phyloP scores from a whole-genome alignment of 2,329 filamentous ascomycete genomes.

The Penicillium occitanis region DNA sequence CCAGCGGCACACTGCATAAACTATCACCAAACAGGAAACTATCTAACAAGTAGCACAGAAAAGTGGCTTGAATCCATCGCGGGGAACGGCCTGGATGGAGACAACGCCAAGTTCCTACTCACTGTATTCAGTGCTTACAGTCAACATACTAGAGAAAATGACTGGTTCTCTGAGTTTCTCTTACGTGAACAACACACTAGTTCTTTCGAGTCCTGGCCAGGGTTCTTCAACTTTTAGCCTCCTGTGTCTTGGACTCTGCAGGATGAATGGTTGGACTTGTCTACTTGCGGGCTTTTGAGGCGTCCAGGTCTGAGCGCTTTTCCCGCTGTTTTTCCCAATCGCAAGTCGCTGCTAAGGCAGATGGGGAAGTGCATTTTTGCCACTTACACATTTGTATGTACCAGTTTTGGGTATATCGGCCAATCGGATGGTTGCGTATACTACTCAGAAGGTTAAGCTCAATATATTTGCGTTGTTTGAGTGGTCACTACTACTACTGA shows the following conservation, averaged over 20 bases:
- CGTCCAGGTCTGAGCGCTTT: not conserved
- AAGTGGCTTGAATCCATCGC: constrained; percentile 7
- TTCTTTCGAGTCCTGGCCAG: not conserved
- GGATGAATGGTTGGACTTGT: not conserved
- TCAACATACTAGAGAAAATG: not conserved
- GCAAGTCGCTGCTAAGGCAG: not conserved
- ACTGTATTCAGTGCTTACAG: not conserved
- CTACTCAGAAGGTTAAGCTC: not conserved
- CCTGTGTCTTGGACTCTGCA: not conserved
- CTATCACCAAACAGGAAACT: not conserved
- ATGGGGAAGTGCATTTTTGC: not conserved
- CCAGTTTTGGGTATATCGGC: not conserved
- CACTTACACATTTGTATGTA: not conserved
- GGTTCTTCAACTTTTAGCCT: not conserved
- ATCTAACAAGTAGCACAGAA: not conserved
- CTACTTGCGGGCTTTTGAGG: not conserved
- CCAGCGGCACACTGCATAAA: not conserved
- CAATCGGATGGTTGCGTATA: not conserved
- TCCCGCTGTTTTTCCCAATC: not conserved
- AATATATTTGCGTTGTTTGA: not conserved
- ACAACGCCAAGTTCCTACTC: not conserved
- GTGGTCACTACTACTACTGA: not conserved
- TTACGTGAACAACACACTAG: not conserved
- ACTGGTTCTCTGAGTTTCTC: constrained; percentile 8
- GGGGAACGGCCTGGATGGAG: not conserved